phyloP scores from a whole-genome alignment of 2,329 filamentous ascomycete genomes.

The Dendrostoma leiphaemia region DNA sequence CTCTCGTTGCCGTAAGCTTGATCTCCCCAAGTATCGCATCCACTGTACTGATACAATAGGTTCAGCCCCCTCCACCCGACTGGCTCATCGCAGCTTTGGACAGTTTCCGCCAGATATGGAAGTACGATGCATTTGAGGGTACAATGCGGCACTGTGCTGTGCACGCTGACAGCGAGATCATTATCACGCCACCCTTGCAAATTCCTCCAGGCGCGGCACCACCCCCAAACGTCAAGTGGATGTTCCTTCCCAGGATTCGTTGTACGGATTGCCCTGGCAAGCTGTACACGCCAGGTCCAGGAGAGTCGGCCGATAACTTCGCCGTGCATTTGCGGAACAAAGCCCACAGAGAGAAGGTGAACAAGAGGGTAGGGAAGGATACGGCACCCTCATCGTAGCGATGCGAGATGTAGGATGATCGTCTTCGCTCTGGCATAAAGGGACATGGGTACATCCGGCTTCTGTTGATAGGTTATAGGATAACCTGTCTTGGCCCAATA shows the following conservation, averaged over 20 bases:
- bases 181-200: constrained; percentile 49
- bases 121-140: constrained; percentile 81
- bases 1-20: constrained; percentile 59
- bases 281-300: constrained; percentile 86
- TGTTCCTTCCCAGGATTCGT: constrained; percentile 84
- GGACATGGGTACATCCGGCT: not conserved
- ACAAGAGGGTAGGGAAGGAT: constrained; percentile 41
- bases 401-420: too few species aligned
- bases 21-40: constrained; percentile 17
- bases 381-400: constrained; percentile 2
- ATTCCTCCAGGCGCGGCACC: constrained; percentile 46
- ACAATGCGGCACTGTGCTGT: constrained; percentile 88
- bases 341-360: constrained; percentile 71
- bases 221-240: constrained; percentile 68
- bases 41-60: constrained; percentile 25
- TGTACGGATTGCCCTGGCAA: constrained; percentile 93
- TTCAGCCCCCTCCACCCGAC: constrained; percentile 76
- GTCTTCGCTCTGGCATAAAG: not conserved
- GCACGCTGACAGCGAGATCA: constrained; percentile 66
- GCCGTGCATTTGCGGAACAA: constrained; percentile 89
- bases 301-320: constrained; percentile 83
- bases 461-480: not conserved
- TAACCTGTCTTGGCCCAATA: not conserved
- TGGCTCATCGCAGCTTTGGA: constrained; percentile 80
- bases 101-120: constrained; percentile 68